Percentiles rank a stretch among this genome's conserved stretches.
Conservation (phyloP, 345 rosid genomes). For the Camelina laxa region DNA sequence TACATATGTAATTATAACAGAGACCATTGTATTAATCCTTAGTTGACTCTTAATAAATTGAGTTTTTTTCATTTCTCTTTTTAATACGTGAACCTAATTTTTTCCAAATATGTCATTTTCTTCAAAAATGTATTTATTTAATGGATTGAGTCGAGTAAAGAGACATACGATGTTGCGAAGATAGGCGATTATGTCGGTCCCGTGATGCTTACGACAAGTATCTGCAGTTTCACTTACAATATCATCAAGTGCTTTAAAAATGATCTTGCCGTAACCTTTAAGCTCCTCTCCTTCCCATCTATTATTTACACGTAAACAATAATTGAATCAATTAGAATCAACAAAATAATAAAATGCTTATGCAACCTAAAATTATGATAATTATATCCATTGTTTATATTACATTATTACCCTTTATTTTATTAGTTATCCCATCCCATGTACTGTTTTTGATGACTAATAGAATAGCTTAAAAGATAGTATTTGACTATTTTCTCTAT, state of each 20-base stretch:
- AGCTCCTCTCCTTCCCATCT: constrained; percentile 67
- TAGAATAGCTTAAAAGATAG: not conserved
- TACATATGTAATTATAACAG: constrained; percentile 21
- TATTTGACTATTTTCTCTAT: too few species aligned
- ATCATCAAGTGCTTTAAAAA: constrained; percentile 59
- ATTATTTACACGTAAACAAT: not conserved
- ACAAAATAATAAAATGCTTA: not conserved
- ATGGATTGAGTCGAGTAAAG: not conserved
- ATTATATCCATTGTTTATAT: not conserved
- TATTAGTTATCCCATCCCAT: too few species aligned
- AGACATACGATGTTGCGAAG: constrained; percentile 54
- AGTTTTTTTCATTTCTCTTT: not conserved
- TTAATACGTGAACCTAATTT: not conserved
- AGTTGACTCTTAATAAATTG: not conserved
- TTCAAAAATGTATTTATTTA: too few species aligned
- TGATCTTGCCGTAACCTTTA: constrained; percentile 50
- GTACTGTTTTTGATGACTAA: too few species aligned
- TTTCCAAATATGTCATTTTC: not conserved
- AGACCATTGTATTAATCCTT: not conserved
- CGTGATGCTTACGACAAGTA: constrained; percentile 36
- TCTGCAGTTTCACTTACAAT: constrained; percentile 47
- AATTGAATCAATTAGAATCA: constrained; percentile 6
- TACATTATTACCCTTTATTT: too few species aligned
- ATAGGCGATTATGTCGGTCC: constrained; percentile 46
- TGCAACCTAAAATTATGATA: not conserved